phyloP scores from a whole-genome alignment of 495 filamentous ascomycete genomes.

The Podospora pseudoanserina region DNA sequence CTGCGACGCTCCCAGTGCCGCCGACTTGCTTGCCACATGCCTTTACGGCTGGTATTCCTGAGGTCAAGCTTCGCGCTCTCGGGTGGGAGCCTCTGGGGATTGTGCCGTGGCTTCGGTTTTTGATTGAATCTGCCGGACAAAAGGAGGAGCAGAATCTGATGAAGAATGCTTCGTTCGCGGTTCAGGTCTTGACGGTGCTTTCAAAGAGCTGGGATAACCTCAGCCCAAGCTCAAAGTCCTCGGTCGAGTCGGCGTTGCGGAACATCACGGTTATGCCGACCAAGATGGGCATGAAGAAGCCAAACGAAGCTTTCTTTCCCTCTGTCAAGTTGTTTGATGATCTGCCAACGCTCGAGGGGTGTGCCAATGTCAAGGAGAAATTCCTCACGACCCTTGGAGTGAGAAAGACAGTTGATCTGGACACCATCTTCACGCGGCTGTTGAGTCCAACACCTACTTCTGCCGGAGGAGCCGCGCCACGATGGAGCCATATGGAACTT shows the following conservation, averaged over 20 bases:
- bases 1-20: slow-evolving; percentile 79
- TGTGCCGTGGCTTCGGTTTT: slow-evolving; percentile 75
- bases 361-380: slow-evolving; percentile 81
- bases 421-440: slow-evolving; percentile 86
- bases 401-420: slow-evolving; percentile 82
- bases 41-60: slow-evolving; percentile 56
- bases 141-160: slow-evolving; percentile 50
- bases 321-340: slow-evolving; percentile 92
- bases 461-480: slow-evolving; percentile 44
- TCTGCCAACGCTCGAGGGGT: slow-evolving; percentile 71
- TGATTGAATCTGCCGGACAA: slow-evolving; percentile 58
- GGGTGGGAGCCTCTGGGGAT: slow-evolving; percentile 81
- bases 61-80: slow-evolving; percentile 65
- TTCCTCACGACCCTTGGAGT: slow-evolving; percentile 78
- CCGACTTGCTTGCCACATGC: slow-evolving; percentile 75
- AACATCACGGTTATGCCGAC: slow-evolving; percentile 80
- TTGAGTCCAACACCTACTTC: slow-evolving; percentile 47
- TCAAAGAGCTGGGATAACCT: slow-evolving; percentile 86
- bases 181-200: slow-evolving; percentile 69
- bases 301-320: slow-evolving; percentile 85
- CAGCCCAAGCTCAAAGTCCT: slow-evolving; percentile 59
- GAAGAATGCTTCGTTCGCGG: slow-evolving; percentile 68
- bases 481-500: slow-evolving; percentile 91
- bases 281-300: slow-evolving; percentile 82
- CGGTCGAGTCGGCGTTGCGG: slow-evolving; percentile 58